Percentiles rank a stretch among this genome's conserved stretches.
Evolutionary conservation across 257 asterid species (phyloP).

Genomic region (Cordia subcordata): DNA sequence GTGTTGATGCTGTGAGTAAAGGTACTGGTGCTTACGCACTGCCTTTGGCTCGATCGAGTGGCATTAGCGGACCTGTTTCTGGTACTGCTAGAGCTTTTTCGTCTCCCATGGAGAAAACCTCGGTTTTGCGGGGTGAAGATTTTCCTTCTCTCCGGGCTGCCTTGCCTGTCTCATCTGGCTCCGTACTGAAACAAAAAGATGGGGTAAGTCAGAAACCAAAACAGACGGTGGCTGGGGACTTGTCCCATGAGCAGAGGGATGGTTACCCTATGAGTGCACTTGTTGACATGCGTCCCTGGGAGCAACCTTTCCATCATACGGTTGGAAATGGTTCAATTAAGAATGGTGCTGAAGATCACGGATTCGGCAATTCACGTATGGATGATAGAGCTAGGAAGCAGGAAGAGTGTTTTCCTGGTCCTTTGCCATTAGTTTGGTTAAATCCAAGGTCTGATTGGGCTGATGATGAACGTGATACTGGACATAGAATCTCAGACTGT

Average conservation of each 20-base stretch:
- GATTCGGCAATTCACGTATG: slow-evolving; percentile 29
- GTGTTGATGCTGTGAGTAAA: slow-evolving; percentile 32
- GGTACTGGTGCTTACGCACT: slow-evolving; percentile 62
- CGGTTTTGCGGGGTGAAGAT: slow-evolving; percentile 95
- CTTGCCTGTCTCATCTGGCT: slow-evolving; percentile 63
- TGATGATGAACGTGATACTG: slow-evolving; percentile 97
- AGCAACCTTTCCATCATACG: slow-evolving; percentile 32
- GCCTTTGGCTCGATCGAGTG: slow-evolving; percentile 63
- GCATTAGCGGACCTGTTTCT: slow-evolving; percentile 29
- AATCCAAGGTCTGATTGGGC: slow-evolving; percentile 98
- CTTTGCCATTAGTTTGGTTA: slow-evolving; percentile 70
- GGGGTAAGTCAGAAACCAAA: slow-evolving; percentile 56
- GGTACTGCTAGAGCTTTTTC: slow-evolving; percentile 37
- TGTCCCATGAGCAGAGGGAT: slow-evolving; percentile 37
- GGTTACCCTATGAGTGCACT: slow-evolving; percentile 36
- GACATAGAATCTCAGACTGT: slow-evolving; percentile 63
- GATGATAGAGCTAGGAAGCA: slow-evolving; percentile 37
- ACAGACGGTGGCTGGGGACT: slow-evolving; percentile 42
- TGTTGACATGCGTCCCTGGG: slow-evolving; percentile 43
- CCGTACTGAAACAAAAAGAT: slow-evolving; percentile 66
- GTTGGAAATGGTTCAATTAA: slow-evolving; percentile 34
- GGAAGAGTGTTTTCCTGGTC: slow-evolving; percentile 60
- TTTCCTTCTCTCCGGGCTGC: slow-evolving; percentile 94
- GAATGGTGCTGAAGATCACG: slow-evolving; percentile 36
- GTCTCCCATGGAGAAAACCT: slow-evolving; percentile 44